Percentiles rank a stretch among this genome's conserved stretches.
Evolutionary conservation across 768 basidiomycete species (phyloP).

Genomic region (Auricularia auricula-judae): DNA sequence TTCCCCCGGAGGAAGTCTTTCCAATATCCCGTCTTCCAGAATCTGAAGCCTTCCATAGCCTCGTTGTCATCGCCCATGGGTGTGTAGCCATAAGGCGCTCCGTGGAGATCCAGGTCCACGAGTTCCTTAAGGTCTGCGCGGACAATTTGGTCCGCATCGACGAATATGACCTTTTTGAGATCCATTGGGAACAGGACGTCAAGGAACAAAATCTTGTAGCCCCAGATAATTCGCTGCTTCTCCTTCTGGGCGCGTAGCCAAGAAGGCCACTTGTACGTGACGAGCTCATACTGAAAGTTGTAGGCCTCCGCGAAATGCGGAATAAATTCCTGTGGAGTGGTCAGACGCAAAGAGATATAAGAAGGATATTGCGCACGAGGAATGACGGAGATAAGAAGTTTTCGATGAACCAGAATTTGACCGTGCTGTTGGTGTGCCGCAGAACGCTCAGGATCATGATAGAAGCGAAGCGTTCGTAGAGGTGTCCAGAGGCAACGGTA

Average conservation of each 20-base stretch:
- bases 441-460: constrained; percentile 98
- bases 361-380: constrained; percentile 41
- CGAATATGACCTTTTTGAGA: constrained; percentile 97
- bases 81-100: constrained; percentile 90
- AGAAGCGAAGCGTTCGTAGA: constrained; percentile 96
- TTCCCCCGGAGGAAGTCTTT: constrained; percentile 70
- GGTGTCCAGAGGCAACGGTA: constrained; percentile 91
- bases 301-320: constrained; percentile 88
- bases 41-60: constrained; percentile 96
- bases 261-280: constrained; percentile 98
- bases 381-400: constrained; percentile 98
- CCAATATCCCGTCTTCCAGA: constrained; percentile 99
- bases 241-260: constrained; percentile 97
- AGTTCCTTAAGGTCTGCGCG: constrained; percentile 92
- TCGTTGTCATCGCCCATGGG: constrained; percentile 94
- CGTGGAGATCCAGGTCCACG: constrained; percentile 84
- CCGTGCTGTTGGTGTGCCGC: constrained; percentile 83
- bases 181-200: constrained; percentile 99
- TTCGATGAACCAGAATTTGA: constrained; percentile 99
- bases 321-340: constrained; percentile 65
- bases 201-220: constrained; percentile 98
- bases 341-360: neutral
- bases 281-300: constrained; percentile 90
- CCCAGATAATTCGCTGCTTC: constrained; percentile 98
- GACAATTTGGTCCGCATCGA: constrained; percentile 96